Base-by-base conservation (phyloP, 2,329 filamentous ascomycete genomes). In the Hypoxylon sp. region DNA sequence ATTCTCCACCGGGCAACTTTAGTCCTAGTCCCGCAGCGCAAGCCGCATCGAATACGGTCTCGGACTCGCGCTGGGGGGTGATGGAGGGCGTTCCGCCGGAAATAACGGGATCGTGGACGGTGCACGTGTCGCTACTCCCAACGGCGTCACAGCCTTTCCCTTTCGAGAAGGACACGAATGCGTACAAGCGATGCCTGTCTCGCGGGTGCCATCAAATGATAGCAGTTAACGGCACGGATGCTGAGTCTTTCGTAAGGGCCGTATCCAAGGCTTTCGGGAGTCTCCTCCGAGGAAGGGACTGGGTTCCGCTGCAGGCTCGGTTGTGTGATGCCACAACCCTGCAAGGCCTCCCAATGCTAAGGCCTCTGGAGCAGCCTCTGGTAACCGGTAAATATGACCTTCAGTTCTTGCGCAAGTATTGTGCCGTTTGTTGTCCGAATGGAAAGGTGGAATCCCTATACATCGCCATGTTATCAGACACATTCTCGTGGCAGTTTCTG, bases 141-240 rank as follows among this genome's bases (percentile, higher is more conserved):
- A 82, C 81, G 48, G 79, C 78, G 11, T 80, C 80, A 32, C 81
- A 84, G 58, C 82, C 85, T 4, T 87, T 87, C 66, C 86, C 86
- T 0, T 88, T 88, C 71, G 86, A 88, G 73, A 85, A 86, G 70
- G 85, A 87, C 67, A 87, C 85, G 13, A 83, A 80, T 41, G 85
- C 85, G 3, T 88, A 88, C 74, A 87, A 87, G 70, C 80, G 86
- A 44, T 87, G 85, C 46, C 78, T 88, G 4, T 88, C 86, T 13
- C 83, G 86, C 15, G 86, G 86, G 2, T 79, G 88, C 46, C 86
- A 88, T 68, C 84, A 82, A 61, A 83, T 86, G 75, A 78, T 88
- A 17, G 84, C 82, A 7, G 79, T 88, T 11, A 78, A 79, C 44
- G 84, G 83, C 17, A 78, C 78, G 2, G 80, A 82, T 59, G 80